Base-by-base conservation (phyloP, 768 basidiomycete genomes). In the Leccinum subgranulosum region DNA sequence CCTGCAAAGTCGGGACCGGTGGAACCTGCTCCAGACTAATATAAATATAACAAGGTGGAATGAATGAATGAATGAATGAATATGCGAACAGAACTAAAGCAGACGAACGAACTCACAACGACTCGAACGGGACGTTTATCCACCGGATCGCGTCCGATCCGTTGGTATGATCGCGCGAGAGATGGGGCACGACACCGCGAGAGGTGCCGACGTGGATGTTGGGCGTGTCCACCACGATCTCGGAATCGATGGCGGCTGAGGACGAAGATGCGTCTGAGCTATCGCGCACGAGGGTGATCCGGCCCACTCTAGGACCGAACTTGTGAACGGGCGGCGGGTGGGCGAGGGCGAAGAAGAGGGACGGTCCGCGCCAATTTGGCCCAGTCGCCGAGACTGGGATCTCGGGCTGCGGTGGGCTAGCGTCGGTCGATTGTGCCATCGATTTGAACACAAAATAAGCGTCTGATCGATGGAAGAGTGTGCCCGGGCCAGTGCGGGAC, bases 41-140 rank as follows among this genome's bases (percentile, higher is more conserved):
- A 29, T 27, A 8, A 27, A n/a, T 25, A 43, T 6, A 4, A 17
- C 11, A n/a, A 43, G 41, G 21, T 14, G 21, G 21, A 39, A 2
- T 6, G 6, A 15, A 10, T 29, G 29, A 25, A 23, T 23, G 10
- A 29, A 29, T 29, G 29, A 31, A 31, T 15, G 36, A 4, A 39
- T 39, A 17, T n/a, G 17, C n/a, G 11, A 23, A 23, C 45, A 15
- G 9, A 29, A 31, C 59, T 1, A 28, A 23, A 10, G 14, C n/a
- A 41, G n/a, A 19, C 1, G 36, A 4, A 11, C 23, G 23, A 79
- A 79, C 86, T 81, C 72, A 92, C 91, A 92, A 93, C 19, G 85
- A 80, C 72, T 93, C 91, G 65, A 92, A 92, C 1, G 90, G 84
- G 0, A 92, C 73, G 58, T 88, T 80, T 0, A 88, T 70, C 82